Evolutionary conservation across 1,139 yeast species (phyloP), one percentile per base, ranked within the genome.

Genomic region (Chernovozyma aurita): DNA sequence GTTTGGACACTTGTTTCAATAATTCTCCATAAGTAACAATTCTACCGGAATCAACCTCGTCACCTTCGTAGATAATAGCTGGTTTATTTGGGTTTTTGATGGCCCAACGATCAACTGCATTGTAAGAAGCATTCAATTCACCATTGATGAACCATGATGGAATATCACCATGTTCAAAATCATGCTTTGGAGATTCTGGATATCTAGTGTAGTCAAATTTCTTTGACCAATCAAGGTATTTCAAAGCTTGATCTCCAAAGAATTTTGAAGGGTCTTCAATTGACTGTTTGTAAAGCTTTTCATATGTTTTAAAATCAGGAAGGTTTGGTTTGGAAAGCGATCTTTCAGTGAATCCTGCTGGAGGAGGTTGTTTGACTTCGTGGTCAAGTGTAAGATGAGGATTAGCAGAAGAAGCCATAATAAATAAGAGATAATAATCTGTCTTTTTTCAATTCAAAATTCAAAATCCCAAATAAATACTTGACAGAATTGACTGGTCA

Each of bases 61-160:
- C 95, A 33, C 85, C 86, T 61, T 85, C 95, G 56, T 81, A 85
- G 43, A 83, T 70, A 42, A 84, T 76, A n/a, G 94, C 94, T 3
- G 80, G 73, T 56, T 82, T 82, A 53, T 80, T 57, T 18, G 94
- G 94, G 49, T 76, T 73, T 48, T 70, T 66, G 40, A 78, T 57
- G 4, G 94, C 95, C 74, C 86, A 85, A 53, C 92, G 75, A 57
- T 85, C 95, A 37, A 85, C 85, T 48, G 83, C 77, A 52, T 85
- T 85, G 63, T 80, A 84, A 42, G 78, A 74, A 15, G 94, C 92
- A 53, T 85, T 85, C 55, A 85, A 63, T 56, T 81, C 76, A 42
- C 94, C 94, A 50, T 78, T 81, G 32, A 82, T 59, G 57, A 84
- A 85, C 94, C 94, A 85, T 21, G 87, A 76, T 8, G 85, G 80